Percentiles rank a stretch among this genome's conserved stretches.
These are phyloP conservation scores for Falciphora oryzae DNA, from an alignment of 2,329 filamentous ascomycete genomes.

Conservation along the genomic window DNA sequence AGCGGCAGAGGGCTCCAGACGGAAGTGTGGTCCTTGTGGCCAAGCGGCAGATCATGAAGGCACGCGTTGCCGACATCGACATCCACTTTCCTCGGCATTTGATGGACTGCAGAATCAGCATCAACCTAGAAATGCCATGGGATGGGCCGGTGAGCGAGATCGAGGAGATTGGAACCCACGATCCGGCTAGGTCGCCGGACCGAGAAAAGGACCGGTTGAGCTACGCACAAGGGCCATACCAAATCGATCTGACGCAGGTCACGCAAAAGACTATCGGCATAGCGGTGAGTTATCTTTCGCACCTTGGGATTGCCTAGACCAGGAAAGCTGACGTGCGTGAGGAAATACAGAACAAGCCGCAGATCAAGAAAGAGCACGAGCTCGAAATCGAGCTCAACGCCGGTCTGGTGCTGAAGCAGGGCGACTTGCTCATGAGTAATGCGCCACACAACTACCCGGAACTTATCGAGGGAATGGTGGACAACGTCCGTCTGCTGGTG, in stretches of 20 bases:
- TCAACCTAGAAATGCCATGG: slow-evolving; percentile 91
- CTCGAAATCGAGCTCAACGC: slow-evolving; percentile 73
- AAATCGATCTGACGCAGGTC: slow-evolving; percentile 91
- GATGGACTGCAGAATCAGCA: slow-evolving; percentile 88
- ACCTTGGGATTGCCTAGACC: slow-evolving; percentile 8
- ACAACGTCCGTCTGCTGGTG: slow-evolving; percentile 62
- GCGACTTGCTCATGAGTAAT: slow-evolving; percentile 44
- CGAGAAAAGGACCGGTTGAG: slow-evolving; percentile 86
- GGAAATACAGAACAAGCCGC: slow-evolving; percentile 30
- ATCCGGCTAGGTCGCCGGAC: slow-evolving; percentile 43
- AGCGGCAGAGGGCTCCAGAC: slow-evolving; percentile 61
- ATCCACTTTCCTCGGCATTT: slow-evolving; percentile 70
- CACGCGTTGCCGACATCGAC: slow-evolving; percentile 81
- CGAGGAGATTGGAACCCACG: slow-evolving; percentile 32
- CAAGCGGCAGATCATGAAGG: slow-evolving; percentile 78
- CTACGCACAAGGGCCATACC: slow-evolving; percentile 82
- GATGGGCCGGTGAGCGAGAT: slow-evolving; percentile 60
- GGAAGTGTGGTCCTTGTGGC: neutral
- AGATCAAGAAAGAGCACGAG: slow-evolving; percentile 65
- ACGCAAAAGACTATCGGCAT: slow-evolving; percentile 36
- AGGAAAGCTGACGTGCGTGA: too few relatives aligned
- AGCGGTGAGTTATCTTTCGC: slow-evolving; percentile 10
- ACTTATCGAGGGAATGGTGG: slow-evolving; percentile 66
- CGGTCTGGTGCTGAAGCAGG: slow-evolving; percentile 58
- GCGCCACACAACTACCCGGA: slow-evolving; percentile 57